Percentiles rank a stretch among this genome's conserved stretches.
Evolutionary conservation across 139 green algal genomes (phyloP).

Genomic region (Pleodorina starrii): DNA sequence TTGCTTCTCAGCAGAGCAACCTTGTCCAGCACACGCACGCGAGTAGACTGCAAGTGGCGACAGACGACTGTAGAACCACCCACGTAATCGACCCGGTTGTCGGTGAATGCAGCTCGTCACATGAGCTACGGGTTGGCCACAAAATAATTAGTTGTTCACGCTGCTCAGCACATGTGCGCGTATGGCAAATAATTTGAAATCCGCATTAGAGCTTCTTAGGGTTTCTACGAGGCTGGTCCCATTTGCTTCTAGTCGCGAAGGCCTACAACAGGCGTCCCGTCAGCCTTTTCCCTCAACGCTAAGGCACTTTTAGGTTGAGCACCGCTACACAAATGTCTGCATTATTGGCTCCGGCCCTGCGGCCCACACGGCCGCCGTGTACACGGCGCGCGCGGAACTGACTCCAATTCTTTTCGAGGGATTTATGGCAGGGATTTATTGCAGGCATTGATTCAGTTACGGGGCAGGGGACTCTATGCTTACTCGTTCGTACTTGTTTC

Average conservation of each 20-base stretch:
- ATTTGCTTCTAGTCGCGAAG: background rate
- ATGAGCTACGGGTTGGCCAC: no score
- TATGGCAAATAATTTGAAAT: conserved; percentile 2
- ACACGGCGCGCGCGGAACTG: conserved; percentile 83
- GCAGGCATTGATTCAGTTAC: no score
- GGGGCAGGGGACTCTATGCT: no score
- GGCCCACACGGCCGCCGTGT: conserved; percentile 89
- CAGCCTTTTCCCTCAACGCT: background rate
- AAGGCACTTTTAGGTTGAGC: conserved; percentile 39
- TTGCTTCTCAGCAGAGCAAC: no score
- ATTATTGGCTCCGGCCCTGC: conserved; percentile 91
- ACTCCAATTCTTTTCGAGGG: conserved; percentile 87
- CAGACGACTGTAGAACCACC: no score
- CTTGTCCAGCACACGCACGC: no score
- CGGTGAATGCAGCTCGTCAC: no score
- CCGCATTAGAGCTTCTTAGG: background rate
- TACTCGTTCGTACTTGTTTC: no score
- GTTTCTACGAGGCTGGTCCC: background rate
- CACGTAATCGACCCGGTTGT: no score
- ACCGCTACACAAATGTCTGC: conserved; percentile 76
- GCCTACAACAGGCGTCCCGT: background rate
- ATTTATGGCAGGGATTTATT: conserved; percentile 58
- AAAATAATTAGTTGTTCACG: no score
- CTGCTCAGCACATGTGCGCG: no score
- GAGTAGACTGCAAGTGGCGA: no score